Percentiles rank a stretch among this genome's conserved stretches.
Conservation (phyloP, 495 filamentous ascomycete species). For the Glonium stellatum region DNA sequence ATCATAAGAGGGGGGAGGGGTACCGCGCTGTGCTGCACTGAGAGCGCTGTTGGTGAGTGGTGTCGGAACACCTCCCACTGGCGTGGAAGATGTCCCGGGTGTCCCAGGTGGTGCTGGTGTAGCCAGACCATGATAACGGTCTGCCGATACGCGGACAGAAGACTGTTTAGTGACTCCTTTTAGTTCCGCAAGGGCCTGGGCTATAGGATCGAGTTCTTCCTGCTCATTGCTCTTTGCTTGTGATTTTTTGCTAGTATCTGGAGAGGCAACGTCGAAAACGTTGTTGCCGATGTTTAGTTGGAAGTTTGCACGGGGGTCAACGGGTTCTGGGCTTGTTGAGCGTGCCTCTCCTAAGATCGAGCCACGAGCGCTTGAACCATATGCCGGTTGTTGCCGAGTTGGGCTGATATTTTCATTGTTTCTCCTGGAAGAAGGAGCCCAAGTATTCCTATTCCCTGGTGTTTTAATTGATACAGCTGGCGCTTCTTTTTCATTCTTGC, state of each 20-base stretch:
- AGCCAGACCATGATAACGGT: conserved; percentile 83
- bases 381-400: conserved; percentile 23
- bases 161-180: conserved; percentile 78
- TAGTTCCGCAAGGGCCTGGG: conserved; percentile 82
- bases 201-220: conserved; percentile 76
- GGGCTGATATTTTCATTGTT: conserved; percentile 33
- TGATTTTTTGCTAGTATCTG: conserved; percentile 46
- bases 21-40: conserved; percentile 52
- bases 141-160: conserved; percentile 75
- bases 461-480: conserved; percentile 25
- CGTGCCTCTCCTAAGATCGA: conserved; percentile 29
- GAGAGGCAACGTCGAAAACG: conserved; percentile 90
- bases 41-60: conserved; percentile 45
- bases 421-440: conserved; percentile 43
- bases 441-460: conserved; percentile 53
- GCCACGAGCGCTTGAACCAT: conserved; percentile 17
- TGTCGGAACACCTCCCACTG: conserved; percentile 44
- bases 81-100: conserved; percentile 33
- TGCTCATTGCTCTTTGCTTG: conserved; percentile 32
- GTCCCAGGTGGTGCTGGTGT: conserved; percentile 60
- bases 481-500: conserved; percentile 72
- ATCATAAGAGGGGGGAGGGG: conserved; percentile 80
- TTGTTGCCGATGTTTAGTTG: conserved; percentile 96
- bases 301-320: conserved; percentile 85
- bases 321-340: conserved; percentile 73